Conservation (phyloP, 768 basidiomycete genomes). For the Kwoniella newhampshirensis region DNA sequence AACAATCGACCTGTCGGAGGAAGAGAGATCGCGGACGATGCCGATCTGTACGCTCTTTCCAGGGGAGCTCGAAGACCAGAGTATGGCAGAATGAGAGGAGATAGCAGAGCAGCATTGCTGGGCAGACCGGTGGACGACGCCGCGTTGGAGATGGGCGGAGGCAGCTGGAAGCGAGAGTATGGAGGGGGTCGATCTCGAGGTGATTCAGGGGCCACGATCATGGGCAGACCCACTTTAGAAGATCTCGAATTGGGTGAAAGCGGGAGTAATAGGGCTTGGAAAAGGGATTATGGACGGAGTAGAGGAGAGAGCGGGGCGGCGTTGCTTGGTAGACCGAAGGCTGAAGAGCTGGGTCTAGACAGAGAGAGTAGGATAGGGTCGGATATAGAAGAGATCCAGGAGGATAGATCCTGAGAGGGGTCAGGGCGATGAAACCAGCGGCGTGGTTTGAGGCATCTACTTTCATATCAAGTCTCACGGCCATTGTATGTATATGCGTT, state of each 20-base stretch:
- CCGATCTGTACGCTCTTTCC: conserved; percentile 36
- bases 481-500: too few relatives aligned
- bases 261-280: conserved; percentile 9
- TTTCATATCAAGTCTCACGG: too few relatives aligned
- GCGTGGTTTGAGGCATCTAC: too few relatives aligned
- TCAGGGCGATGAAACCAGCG: too few relatives aligned
- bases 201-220: background rate
- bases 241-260: background rate
- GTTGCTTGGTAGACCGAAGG: conserved; percentile 32
- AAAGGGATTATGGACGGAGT: conserved; percentile 14
- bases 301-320: conserved; percentile 44
- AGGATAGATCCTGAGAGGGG: too few relatives aligned
- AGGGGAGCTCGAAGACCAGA: conserved; percentile 37
- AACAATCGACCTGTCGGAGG: conserved; percentile 16
- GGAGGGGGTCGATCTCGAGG: background rate
- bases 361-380: background rate
- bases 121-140: conserved; percentile 31
- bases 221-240: background rate
- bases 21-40: conserved; percentile 41
- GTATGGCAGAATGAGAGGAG: conserved; percentile 36
- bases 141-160: conserved; percentile 13
- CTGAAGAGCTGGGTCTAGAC: conserved; percentile 8
- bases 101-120: conserved; percentile 41
- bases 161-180: background rate
- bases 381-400: too few relatives aligned